A percentile compares a stretch with the other conserved stretches of the same genome.
phyloP scores from a whole-genome alignment of 1,284 basidiomycete species.

The Fomitiporia mediterranea region DNA sequence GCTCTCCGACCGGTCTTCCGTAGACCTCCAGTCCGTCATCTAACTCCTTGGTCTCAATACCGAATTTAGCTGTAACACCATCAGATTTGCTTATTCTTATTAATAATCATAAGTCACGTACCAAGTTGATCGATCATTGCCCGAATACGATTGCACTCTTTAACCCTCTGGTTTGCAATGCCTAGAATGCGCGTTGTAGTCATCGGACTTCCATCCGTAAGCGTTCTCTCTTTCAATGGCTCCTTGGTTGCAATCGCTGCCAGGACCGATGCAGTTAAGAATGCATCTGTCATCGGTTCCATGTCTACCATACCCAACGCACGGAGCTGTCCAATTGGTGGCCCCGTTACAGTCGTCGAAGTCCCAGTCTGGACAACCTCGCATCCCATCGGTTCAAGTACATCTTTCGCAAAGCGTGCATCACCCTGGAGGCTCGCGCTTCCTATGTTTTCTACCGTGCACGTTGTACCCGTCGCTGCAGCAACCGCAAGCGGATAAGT shows the following conservation, averaged over 20 bases:
- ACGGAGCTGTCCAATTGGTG: slow-evolving; percentile 74
- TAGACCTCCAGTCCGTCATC: slow-evolving; percentile 92
- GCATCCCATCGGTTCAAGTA: slow-evolving; percentile 95
- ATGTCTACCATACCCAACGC: slow-evolving; percentile 91
- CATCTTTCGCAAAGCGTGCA: slow-evolving; percentile 90
- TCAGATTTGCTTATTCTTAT: too few relatives aligned
- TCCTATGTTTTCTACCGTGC: slow-evolving; percentile 92
- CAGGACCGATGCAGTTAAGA: slow-evolving; percentile 90
- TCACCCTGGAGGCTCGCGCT: slow-evolving; percentile 92
- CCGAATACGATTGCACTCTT: slow-evolving; percentile 95
- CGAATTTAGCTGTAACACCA: slow-evolving; percentile 76
- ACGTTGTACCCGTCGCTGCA: slow-evolving; percentile 91
- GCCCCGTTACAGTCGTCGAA: slow-evolving; percentile 92
- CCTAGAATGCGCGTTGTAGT: slow-evolving; percentile 81
- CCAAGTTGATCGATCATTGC: slow-evolving; percentile 96
- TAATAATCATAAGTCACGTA: too few relatives aligned
- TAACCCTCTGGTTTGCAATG: slow-evolving; percentile 97
- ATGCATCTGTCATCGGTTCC: slow-evolving; percentile 99
- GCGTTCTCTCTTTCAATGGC: slow-evolving; percentile 34
- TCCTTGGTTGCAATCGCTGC: slow-evolving; percentile 78
- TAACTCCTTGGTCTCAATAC: slow-evolving; percentile 87
- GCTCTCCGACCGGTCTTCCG: slow-evolving; percentile 61
- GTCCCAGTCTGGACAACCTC: slow-evolving; percentile 82
- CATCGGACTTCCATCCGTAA: slow-evolving; percentile 30
- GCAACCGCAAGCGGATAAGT: slow-evolving; percentile 98